Evolutionary conservation across 176 grass and related monocot species (phyloP), one percentile per base, ranked within the genome.

Genomic region (Zea luxurians): DNA sequence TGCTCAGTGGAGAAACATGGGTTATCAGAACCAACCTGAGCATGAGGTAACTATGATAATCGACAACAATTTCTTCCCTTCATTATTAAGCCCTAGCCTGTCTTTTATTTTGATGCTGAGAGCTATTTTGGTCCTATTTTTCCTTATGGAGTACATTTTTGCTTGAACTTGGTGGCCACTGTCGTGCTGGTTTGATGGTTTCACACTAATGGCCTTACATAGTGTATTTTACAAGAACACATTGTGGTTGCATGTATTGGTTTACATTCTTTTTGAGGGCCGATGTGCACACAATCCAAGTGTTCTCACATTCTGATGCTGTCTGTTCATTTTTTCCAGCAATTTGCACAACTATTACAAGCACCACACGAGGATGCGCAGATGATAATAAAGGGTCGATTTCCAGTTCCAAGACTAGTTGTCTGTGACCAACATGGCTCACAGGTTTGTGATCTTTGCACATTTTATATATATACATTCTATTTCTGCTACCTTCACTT

Each of bases 1-100:
- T 65, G 92, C 96, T 84, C 96, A 99, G 59, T 99, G 96, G 96
- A 93, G 96, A 83, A 99, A 95, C 75, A 93, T 95, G 92, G 88
- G 92, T 54, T 99, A 99, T 45, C 96, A 99, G 38, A 95, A 95
- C 86, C 96, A 91, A 83, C 90, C 92, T 64, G 96, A 99, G 78
- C 96, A 95, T 78, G 92, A 99, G 96, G 96, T 95, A 88, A 76
- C 58, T 40, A 61, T n/a, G 17, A 16, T 61, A 59, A 15, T 42
- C 20, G 4, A 44, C 37, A 20, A 27, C 7, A 62, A 16, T 16
- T 50, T 76, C 5, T 46, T 64, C 38, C 17, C 18, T 54, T 59
- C 41, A 5, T 48, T 67, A 35, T 27, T 27, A 27, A 27, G 27
- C 27, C 27, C 57, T 62, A 18, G 77, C 4, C 10, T 18, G 2